Conservation (phyloP, 2,329 filamentous ascomycete genomes). For the Alternaria arbusti region DNA sequence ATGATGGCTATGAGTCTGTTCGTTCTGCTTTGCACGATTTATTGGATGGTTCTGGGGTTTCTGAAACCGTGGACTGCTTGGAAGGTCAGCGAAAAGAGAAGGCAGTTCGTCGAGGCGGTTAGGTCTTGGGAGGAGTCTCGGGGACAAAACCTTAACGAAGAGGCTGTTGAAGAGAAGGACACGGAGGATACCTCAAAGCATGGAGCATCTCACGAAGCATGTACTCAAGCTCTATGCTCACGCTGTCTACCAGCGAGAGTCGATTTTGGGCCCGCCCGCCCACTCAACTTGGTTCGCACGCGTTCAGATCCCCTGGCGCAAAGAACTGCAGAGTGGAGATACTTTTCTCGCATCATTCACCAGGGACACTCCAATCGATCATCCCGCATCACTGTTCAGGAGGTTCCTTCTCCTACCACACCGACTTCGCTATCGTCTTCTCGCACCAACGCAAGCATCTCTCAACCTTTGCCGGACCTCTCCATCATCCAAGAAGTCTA, state of each 20-base stretch:
- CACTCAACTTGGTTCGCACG: neutral
- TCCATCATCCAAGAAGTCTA: neutral
- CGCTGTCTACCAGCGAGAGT: neutral
- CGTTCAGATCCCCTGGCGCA: neutral
- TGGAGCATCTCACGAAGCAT: neutral
- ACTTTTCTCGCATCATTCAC: neutral
- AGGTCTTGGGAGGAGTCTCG: slow-evolving; percentile 1
- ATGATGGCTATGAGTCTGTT: slow-evolving; percentile 22
- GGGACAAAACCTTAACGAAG: neutral
- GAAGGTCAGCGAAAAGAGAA: slow-evolving; percentile 5
- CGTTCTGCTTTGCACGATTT: slow-evolving; percentile 6
- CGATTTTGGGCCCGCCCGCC: neutral
- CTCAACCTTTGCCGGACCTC: neutral
- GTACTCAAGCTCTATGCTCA: neutral
- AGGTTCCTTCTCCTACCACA: neutral
- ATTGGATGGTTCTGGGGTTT: slow-evolving; percentile 9
- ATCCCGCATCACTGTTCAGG: neutral
- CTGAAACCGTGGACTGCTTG: slow-evolving; percentile 1
- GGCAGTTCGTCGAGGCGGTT: slow-evolving; percentile 8
- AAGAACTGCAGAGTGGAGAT: neutral
- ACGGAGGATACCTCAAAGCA: neutral
- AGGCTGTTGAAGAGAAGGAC: neutral
- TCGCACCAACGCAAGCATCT: neutral
- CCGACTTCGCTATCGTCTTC: neutral
- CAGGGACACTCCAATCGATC: neutral